Base-by-base conservation (phyloP, 2,329 filamentous ascomycete genomes). In the Microcyclosporella mali region DNA sequence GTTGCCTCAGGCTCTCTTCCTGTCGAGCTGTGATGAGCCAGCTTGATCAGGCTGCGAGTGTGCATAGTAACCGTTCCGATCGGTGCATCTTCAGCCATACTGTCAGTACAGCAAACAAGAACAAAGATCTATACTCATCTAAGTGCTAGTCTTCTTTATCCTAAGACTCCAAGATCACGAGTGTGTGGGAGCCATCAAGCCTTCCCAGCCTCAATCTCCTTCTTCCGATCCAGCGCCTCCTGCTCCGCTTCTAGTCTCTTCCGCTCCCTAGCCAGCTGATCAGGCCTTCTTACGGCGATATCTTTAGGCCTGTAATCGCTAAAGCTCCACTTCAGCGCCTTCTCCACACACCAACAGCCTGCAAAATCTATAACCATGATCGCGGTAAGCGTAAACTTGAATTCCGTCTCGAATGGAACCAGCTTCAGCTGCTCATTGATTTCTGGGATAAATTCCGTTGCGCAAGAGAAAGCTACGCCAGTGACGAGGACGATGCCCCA, bases 301-400 rank as follows among this genome's bases (percentile, higher is more conserved):
- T 97, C 92, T 64, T 94, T 90, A 2, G 92, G 88, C 53, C 81
- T 82, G 70, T 87, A 94, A 66, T 98, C 92, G 52, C 85, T 90
- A 67, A 97, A 98, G 21, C 84, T 65, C 38, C 65, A 70, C 75
- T 98, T 98, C 57, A 98, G 74, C 0, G 80, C 75, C 54, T 89
- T 82, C 70, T 98, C 92, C 47, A 97, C 85, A 28, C 87, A 48
- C 73, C 81, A 97, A 72, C 92, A 98, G 11, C 83, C 84, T 2
- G 71, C 78, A 62, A 89, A 98, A 66, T 98, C 92, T 28, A 90
- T 58, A 6, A 89, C 66, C 92, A 98, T 98, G 58, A 87, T 75
- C 1, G 70, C 66, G 0, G 88, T 94, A 71, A 98, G 81, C 40
- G 84, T 90, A 33, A 77, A 63, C 74, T 94, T 95, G 77, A 98